Base-by-base conservation (phyloP, 2,329 filamentous ascomycete genomes). In the Xylaria arbuscula region DNA sequence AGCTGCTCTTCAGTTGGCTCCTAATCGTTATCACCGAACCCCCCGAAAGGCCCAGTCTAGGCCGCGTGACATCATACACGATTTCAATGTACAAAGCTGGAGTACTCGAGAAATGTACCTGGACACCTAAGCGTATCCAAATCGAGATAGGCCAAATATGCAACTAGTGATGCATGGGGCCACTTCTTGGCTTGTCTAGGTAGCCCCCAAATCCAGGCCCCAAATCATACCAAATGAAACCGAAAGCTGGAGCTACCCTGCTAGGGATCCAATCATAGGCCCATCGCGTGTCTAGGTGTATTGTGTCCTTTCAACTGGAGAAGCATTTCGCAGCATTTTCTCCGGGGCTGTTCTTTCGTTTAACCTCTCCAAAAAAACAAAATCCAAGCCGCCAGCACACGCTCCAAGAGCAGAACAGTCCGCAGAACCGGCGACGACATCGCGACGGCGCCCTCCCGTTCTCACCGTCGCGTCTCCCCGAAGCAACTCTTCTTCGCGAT, bases 301-400 rank as follows among this genome's bases (percentile, higher is more conserved):
- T 82, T 80, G 80, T 83, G 80, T 82, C 80, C 80, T 82, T 77
- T 77, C 68, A 71, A 28, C 36, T 54, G 40, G n/a, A 10, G 57
- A 56, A 50, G 55, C 66, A 60, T 47, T 50, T 65, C 54, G 28
- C 38, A 24, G 36, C 15, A 0, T 6, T n/a, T 2, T 11, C 47
- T 24, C 54, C 51, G 40, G 45, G 53, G 19, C 40, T 34, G 10
- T 24, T 67, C 54, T 54, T 47, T 40, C 24, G 19, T 51, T 28
- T 50, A 22, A 69, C 62, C 68, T 72, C n/a, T 72, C 28, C 28
- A 28, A 28, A 28, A 28, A 28, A 28, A 28, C 56, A 70, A 61
- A 69, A 59, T 53, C 36, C 19, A 38, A n/a, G 19, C 50, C 10
- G 19, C 40, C 17, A 42, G 3, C 38, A 48, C 40, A 48, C 51